Conservation (phyloP, 2,329 filamentous ascomycete genomes). For the Pestalotiopsis sp. region DNA sequence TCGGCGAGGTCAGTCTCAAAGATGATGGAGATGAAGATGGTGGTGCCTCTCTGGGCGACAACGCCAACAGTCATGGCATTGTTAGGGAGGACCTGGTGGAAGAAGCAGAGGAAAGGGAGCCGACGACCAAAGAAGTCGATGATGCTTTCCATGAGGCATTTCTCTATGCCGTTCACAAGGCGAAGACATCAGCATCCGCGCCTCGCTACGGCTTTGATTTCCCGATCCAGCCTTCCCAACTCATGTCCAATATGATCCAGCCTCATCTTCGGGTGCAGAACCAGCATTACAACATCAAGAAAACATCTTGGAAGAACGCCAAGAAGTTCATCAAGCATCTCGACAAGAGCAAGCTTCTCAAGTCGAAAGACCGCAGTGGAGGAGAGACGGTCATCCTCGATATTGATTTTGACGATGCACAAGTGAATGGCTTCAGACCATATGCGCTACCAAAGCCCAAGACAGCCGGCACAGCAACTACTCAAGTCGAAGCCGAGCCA, state of each 20-base stretch:
- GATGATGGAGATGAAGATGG: constrained; percentile 22
- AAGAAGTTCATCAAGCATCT: constrained; percentile 71
- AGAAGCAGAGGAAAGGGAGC: constrained; percentile 48
- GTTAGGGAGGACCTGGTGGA: constrained; percentile 34
- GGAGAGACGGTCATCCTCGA: constrained; percentile 66
- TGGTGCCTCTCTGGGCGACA: background rate
- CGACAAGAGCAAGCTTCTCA: constrained; percentile 64
- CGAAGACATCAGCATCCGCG: constrained; percentile 56
- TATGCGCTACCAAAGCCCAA: constrained; percentile 57
- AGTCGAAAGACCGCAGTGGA: constrained; percentile 65
- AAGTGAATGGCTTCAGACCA: constrained; percentile 58
- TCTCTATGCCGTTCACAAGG: constrained; percentile 61
- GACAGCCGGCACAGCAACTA: constrained; percentile 24
- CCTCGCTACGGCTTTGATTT: constrained; percentile 58
- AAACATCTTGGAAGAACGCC: constrained; percentile 70
- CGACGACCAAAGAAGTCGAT: constrained; percentile 67
- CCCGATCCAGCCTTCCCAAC: constrained; percentile 63
- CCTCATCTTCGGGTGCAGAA: constrained; percentile 64
- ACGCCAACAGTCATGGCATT: background rate
- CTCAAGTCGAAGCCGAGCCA: background rate
- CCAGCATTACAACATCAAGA: constrained; percentile 66
- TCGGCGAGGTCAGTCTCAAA: constrained; percentile 26
- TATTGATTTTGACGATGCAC: constrained; percentile 62
- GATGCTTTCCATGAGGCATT: constrained; percentile 66
- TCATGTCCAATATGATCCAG: constrained; percentile 66